Base-by-base conservation (phyloP, 352 stramenopile genomes). In the Globisporangium viniferum region DNA sequence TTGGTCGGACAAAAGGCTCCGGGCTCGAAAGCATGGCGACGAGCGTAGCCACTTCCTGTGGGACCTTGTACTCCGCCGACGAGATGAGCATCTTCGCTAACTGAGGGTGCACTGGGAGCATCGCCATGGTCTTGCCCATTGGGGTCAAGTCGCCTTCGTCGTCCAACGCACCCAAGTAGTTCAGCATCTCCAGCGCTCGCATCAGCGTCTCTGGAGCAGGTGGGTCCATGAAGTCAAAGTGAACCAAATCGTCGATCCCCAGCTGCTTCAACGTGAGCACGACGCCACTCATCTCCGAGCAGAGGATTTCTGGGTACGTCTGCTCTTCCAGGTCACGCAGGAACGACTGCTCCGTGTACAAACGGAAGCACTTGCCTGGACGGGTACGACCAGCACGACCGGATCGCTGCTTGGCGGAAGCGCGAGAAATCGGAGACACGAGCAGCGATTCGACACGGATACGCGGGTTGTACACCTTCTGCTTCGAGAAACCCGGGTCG, bases 191-290 rank as follows among this genome's bases (percentile, higher is more conserved):
- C 41, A 99, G 76, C 36, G 98, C 97, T 74, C 98, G 85, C 95
- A 99, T 99, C 22, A 99, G 78, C 31, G 98, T 99, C 74, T 99
- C 97, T 0, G 97, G 96, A 7, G 98, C 97, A 22, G 98, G 98
- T 36, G 98, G 98, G 73, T 99, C 97, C 96, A 99, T 99, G 70
- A 99, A 99, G 87, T 99, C 97, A 72, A 99, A 99, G 73, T 99
- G 94, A 4, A 99, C 97, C 7, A 99, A 82, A 72, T 99, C 97
- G 67, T 99, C 93, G 71, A 99, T 99, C n/a, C 96, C 97, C 0
- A 99, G 73, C 78, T 99, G 98, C 74, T 99, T 91, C 54, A 99
- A 79, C 49, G 96, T 99, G 31, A 99, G 89, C 29, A 99, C 97
- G 20, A 99, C 95, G 60, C 90, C 93, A 63, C 86, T 96, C 90